These are phyloP conservation scores for Xerocomellus amylosporus DNA, from an alignment of 768 basidiomycete genomes.

Conservation along the genomic window DNA sequence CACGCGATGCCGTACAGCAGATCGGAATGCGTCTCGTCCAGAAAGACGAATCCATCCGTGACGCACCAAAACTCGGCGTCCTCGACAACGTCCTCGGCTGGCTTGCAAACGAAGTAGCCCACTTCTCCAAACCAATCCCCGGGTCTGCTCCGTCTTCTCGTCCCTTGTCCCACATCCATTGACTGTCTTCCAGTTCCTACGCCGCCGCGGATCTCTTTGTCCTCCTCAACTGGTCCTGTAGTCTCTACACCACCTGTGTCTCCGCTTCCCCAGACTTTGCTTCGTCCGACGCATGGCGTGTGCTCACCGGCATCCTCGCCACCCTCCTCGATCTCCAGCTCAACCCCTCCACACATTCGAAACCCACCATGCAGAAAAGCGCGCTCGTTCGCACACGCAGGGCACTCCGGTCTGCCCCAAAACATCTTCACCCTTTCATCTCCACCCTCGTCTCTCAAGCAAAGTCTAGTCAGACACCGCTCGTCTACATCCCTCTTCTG, in stretches of 20 bases:
- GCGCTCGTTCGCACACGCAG: constrained; percentile 60
- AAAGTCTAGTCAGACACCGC: constrained; percentile 47
- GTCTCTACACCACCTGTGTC: constrained; percentile 54
- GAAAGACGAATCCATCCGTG: constrained; percentile 51
- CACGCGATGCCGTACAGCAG: constrained; percentile 67
- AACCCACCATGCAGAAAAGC: constrained; percentile 58
- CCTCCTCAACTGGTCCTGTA: constrained; percentile 69
- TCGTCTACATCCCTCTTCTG: constrained; percentile 50
- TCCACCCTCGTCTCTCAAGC: constrained; percentile 48
- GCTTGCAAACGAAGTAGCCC: constrained; percentile 65
- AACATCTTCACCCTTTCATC: constrained; percentile 50
- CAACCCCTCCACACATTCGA: constrained; percentile 49
- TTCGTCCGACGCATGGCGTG: constrained; percentile 47
- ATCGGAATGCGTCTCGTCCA: constrained; percentile 63
- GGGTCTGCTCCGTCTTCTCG: constrained; percentile 52
- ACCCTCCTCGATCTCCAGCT: constrained; percentile 58
- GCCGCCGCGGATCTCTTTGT: constrained; percentile 64
- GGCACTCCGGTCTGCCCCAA: constrained; percentile 63
- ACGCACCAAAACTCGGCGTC: constrained; percentile 52
- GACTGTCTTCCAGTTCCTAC: constrained; percentile 39
- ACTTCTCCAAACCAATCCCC: constrained; percentile 50
- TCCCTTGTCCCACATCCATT: not conserved
- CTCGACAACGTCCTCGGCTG: constrained; percentile 73
- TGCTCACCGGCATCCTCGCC: constrained; percentile 56
- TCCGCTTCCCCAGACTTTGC: constrained; percentile 44